These are phyloP conservation scores for Candida andamanensis DNA, from an alignment of 805 yeast genomes.

Conservation along the genomic window DNA sequence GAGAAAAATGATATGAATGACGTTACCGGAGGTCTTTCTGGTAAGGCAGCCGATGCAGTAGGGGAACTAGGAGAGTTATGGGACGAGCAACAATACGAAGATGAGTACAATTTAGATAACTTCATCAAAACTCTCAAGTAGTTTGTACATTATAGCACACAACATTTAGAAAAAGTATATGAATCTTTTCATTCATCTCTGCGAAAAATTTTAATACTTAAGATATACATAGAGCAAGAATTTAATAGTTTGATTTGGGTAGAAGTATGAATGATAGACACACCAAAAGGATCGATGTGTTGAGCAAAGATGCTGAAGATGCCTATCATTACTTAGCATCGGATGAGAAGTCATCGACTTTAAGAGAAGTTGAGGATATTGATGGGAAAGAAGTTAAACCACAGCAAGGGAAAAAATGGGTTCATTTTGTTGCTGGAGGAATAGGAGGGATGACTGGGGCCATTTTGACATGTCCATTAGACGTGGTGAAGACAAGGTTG, in stretches of 20 bases:
- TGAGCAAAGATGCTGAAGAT: constrained; percentile 52
- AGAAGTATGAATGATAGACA: too few species aligned
- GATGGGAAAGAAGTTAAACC: constrained; percentile 2
- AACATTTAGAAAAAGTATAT: too few species aligned
- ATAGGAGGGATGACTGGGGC: constrained; percentile 99
- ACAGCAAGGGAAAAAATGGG: constrained; percentile 41
- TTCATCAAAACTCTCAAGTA: constrained; percentile 68
- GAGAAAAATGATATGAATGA: constrained; percentile 46
- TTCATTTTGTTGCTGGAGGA: constrained; percentile 87
- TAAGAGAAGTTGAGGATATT: constrained; percentile 22
- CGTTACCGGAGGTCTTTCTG: constrained; percentile 65
- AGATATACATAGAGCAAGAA: too few species aligned
- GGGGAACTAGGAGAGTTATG: constrained; percentile 90
- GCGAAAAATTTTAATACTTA: too few species aligned
- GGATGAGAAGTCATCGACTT: constrained; percentile 64
- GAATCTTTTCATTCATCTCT: too few species aligned
- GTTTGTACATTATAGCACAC: neutral
- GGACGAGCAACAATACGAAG: constrained; percentile 96
- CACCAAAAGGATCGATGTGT: constrained; percentile 9
- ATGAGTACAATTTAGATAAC: constrained; percentile 90
- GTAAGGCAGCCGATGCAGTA: constrained; percentile 79
- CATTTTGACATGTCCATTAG: constrained; percentile 87
- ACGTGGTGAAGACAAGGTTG: constrained; percentile 90
- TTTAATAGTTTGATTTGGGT: too few species aligned
- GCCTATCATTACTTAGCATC: constrained; percentile 61